Conservation (phyloP, 2,329 filamentous ascomycete species). For the Trichophyton simii region DNA sequence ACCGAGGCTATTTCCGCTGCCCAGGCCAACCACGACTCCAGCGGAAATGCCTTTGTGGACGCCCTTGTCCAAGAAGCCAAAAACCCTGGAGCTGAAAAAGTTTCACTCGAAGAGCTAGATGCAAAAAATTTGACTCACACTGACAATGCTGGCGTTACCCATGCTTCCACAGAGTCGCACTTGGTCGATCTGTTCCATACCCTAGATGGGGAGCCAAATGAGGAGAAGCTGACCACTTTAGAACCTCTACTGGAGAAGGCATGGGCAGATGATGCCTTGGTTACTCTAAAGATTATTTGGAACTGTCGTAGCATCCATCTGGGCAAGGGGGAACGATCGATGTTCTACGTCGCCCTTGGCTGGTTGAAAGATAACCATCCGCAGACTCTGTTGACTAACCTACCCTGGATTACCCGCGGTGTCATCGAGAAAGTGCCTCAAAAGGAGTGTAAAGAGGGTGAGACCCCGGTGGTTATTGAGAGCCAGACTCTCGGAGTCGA, state of each 20-base stretch:
- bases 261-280: constrained; percentile 38
- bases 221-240: constrained; percentile 23
- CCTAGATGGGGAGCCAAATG: constrained; percentile 32
- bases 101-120: not conserved
- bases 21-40: not conserved
- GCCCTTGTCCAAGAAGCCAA: not conserved
- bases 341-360: constrained; percentile 43
- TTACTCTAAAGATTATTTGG: constrained; percentile 49
- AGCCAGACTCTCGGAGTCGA: constrained; percentile 19
- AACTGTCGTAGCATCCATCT: constrained; percentile 50
- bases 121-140: constrained; percentile 33
- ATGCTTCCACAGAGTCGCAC: constrained; percentile 33
- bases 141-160: constrained; percentile 40
- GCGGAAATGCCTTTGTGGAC: constrained; percentile 5
- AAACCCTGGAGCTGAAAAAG: not conserved
- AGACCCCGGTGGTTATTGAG: constrained; percentile 22
- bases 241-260: constrained; percentile 34
- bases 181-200: constrained; percentile 46
- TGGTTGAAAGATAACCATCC: constrained; percentile 47
- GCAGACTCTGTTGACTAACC: constrained; percentile 41
- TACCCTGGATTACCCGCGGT: constrained; percentile 45
- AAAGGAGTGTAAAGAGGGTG: constrained; percentile 26
- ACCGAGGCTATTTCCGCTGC: not conserved
- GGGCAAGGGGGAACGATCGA: constrained; percentile 39
- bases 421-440: constrained; percentile 43